Conservation (phyloP, 257 asterid species). For the Cynanchum wilfordii region DNA sequence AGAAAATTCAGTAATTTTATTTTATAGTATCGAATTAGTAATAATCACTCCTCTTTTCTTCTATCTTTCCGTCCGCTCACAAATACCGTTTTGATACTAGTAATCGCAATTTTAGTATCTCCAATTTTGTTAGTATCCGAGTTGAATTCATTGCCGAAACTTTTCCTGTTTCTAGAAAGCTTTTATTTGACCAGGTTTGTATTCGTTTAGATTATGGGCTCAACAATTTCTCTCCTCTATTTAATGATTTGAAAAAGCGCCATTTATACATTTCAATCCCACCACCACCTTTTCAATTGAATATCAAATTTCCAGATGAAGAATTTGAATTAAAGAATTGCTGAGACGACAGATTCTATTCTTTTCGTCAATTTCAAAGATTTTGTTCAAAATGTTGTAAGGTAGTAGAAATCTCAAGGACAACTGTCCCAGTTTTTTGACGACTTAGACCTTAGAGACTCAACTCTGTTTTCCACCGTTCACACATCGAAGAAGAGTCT, state of each 20-base stretch:
- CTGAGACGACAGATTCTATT: neutral
- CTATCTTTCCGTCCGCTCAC: neutral
- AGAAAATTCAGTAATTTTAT: too few relatives aligned
- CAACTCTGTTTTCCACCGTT: neutral
- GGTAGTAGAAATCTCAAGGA: neutral
- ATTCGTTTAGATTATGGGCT: neutral
- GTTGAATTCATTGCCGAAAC: constrained; percentile 1
- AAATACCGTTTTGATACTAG: neutral
- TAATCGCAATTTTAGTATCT: neutral
- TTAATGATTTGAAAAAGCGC: neutral
- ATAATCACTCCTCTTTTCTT: neutral
- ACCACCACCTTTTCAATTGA: neutral
- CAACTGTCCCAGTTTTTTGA: neutral
- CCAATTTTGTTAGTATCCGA: neutral
- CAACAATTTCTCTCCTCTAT: neutral
- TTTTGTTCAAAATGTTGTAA: neutral
- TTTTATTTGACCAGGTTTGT: neutral
- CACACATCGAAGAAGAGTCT: neutral
- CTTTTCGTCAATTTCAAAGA: neutral
- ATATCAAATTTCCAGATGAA: neutral
- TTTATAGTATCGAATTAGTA: neutral
- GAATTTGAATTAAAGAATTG: neutral
- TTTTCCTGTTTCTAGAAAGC: neutral
- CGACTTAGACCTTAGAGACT: neutral
- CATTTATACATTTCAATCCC: neutral